Evolutionary conservation across 2,329 filamentous ascomycete species (phyloP).

Genomic region (Aspergillus alliaceus): DNA sequence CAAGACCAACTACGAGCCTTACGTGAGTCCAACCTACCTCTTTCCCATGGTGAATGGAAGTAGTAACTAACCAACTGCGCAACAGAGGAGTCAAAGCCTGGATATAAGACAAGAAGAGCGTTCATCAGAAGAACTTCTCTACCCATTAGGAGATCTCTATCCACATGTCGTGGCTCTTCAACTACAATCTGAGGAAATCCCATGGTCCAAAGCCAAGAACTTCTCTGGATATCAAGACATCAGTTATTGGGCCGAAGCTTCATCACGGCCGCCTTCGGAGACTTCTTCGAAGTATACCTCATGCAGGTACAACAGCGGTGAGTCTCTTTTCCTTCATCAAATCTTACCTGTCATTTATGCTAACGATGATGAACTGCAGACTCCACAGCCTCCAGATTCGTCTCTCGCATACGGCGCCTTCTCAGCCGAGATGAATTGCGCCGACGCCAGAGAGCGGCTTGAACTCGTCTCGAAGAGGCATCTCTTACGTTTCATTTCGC

Average conservation of each 20-base stretch:
- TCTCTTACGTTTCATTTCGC: not conserved
- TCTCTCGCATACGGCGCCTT: slow-evolving; percentile 33
- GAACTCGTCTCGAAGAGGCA: slow-evolving; percentile 13
- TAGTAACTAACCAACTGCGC: not conserved
- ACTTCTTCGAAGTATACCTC: slow-evolving; percentile 14
- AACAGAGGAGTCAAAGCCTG: slow-evolving; percentile 27
- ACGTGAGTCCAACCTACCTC: slow-evolving; percentile 27
- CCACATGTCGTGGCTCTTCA: slow-evolving; percentile 39
- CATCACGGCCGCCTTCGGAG: slow-evolving; percentile 25
- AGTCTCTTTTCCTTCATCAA: slow-evolving; percentile 8
- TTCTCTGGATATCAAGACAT: slow-evolving; percentile 31
- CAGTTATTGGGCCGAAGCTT: slow-evolving; percentile 33
- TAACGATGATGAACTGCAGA: slow-evolving; percentile 21
- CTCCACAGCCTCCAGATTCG: slow-evolving; percentile 27
- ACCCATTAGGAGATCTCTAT: slow-evolving; percentile 34
- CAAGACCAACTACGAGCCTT: slow-evolving; percentile 42
- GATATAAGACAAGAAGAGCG: slow-evolving; percentile 27
- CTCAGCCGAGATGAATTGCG: slow-evolving; percentile 34
- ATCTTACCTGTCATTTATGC: slow-evolving; percentile 15
- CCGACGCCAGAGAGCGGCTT: slow-evolving; percentile 21
- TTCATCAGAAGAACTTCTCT: slow-evolving; percentile 31
- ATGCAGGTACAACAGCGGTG: slow-evolving; percentile 29
- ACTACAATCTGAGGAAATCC: slow-evolving; percentile 30
- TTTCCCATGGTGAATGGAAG: not conserved
- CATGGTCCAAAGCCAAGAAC: slow-evolving; percentile 25